These are phyloP conservation scores for Rhodotorula sp. DNA, from an alignment of 1,284 basidiomycete species.

Conservation along the genomic window DNA sequence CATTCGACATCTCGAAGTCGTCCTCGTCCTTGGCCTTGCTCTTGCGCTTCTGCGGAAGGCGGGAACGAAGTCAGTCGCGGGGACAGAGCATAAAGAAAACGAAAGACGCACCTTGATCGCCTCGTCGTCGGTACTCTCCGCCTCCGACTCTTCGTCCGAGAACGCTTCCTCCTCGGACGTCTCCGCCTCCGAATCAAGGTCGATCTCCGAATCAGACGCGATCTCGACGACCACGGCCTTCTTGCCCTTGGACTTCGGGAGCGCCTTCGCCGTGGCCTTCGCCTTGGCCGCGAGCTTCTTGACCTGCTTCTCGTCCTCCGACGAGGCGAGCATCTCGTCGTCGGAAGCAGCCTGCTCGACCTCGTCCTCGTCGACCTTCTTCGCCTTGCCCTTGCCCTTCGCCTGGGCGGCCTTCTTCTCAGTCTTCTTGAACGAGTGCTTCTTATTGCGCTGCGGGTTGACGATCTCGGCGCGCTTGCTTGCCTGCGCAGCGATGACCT, in stretches of 20 bases:
- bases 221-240: neutral
- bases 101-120: neutral
- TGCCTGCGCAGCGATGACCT: neutral
- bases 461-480: conserved; percentile 11
- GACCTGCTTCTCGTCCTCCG: neutral
- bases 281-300: neutral
- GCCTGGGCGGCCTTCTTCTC: conserved; percentile 8
- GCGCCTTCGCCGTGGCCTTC: neutral
- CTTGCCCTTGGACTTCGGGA: neutral
- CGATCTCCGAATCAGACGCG: neutral
- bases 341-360: neutral
- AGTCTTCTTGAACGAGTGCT: neutral
- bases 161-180: neutral
- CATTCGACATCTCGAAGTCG: neutral
- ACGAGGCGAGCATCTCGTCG: neutral
- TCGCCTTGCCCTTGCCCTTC: neutral
- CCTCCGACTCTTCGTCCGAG: neutral
- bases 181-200: neutral
- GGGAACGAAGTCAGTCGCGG: neutral
- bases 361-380: conserved; percentile 9
- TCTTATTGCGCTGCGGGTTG: conserved; percentile 10
- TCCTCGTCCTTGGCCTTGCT: neutral
- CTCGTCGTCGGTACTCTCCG: conserved; percentile 3
- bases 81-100: too few species aligned
- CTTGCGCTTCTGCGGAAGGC: neutral